Evolutionary conservation across 2,329 filamentous ascomycete genomes (phyloP).

Genomic region (Exophiala bonariae): DNA sequence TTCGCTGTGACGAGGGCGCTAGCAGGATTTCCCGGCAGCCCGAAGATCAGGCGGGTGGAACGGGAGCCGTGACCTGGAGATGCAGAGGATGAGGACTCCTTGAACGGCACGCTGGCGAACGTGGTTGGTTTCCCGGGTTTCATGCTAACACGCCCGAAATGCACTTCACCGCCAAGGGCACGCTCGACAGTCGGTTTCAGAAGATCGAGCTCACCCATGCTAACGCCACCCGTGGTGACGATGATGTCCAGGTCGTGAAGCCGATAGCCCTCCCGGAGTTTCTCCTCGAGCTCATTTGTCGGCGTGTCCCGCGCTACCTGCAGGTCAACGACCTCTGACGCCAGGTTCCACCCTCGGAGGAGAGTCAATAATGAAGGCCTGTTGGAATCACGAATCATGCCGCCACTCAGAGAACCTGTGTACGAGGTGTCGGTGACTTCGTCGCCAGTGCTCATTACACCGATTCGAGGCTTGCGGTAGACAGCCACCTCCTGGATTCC

Average conservation of each 20-base stretch:
- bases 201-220: constrained; percentile 96
- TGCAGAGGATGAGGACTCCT: constrained; percentile 42
- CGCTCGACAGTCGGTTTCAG: constrained; percentile 96
- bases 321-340: constrained; percentile 69
- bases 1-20: constrained; percentile 91
- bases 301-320: constrained; percentile 67
- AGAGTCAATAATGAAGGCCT: constrained; percentile 83
- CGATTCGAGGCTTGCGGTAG: constrained; percentile 75
- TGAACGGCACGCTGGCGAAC: constrained; percentile 81
- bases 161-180: constrained; percentile 83
- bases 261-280: constrained; percentile 72
- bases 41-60: constrained; percentile 72
- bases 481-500: constrained; percentile 71
- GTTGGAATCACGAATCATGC: constrained; percentile 93
- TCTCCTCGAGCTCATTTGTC: constrained; percentile 71
- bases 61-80: constrained; percentile 35
- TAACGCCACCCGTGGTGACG: constrained; percentile 90
- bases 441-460: constrained; percentile 89
- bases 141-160: constrained; percentile 95
- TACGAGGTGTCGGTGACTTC: constrained; percentile 77
- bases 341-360: constrained; percentile 69
- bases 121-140: constrained; percentile 98
- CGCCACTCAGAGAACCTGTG: constrained; percentile 63
- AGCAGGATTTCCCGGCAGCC: constrained; percentile 89
- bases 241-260: constrained; percentile 67